phyloP scores from a whole-genome alignment of 2,329 filamentous ascomycete genomes.

The Aspergillus clavatus region DNA sequence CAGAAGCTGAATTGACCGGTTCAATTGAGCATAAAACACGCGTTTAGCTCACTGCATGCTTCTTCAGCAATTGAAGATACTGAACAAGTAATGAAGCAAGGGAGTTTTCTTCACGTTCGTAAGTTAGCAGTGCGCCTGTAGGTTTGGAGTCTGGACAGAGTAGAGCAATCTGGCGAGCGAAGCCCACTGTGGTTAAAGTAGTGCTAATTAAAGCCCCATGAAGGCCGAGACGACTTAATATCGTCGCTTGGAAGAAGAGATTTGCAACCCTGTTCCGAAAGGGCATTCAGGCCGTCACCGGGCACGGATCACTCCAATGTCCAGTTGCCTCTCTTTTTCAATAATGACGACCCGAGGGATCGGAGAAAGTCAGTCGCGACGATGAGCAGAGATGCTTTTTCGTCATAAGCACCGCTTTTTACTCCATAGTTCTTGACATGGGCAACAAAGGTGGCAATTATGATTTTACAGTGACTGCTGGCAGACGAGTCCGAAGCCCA shows the following conservation, averaged over 20 bases:
- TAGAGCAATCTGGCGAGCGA: slow-evolving; percentile 9
- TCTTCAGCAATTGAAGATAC: slow-evolving; percentile 2
- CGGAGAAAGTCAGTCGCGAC: not conserved
- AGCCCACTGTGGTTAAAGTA: slow-evolving; percentile 7
- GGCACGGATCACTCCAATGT: too few relatives aligned
- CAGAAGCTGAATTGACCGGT: not conserved
- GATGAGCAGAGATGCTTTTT: not conserved
- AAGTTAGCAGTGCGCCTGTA: slow-evolving; percentile 4
- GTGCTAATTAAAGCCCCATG: slow-evolving; percentile 8
- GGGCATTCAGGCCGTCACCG: not conserved
- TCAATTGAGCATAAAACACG: not conserved
- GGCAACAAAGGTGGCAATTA: not conserved
- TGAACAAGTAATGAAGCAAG: slow-evolving; percentile 13
- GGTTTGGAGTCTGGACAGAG: too few relatives aligned
- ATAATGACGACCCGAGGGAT: not conserved
- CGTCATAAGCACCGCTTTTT: not conserved
- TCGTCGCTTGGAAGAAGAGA: not conserved
- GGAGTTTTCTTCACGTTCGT: slow-evolving; percentile 10
- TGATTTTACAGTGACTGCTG: not conserved
- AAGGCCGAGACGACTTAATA: slow-evolving; percentile 3
- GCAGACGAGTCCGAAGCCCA: not conserved
- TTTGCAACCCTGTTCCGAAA: not conserved
- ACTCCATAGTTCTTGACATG: not conserved
- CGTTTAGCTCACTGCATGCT: not conserved
- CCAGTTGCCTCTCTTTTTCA: not conserved